phyloP scores from a whole-genome alignment of 192 early-diverging fungal genomes.

The Gigaspora rosea region DNA sequence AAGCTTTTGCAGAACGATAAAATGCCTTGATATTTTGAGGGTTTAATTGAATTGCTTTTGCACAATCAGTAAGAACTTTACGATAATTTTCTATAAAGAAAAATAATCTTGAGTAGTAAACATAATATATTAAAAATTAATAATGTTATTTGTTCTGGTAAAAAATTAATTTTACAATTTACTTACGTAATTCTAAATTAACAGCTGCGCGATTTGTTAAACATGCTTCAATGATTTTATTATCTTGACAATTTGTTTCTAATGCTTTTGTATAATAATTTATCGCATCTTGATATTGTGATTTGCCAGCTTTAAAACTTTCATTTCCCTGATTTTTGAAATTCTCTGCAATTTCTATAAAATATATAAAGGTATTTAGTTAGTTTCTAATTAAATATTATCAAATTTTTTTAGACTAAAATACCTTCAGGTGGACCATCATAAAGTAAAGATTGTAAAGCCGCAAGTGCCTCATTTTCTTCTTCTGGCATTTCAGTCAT shows the following conservation, averaged over 20 bases:
- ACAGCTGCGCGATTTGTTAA: constrained; percentile 90
- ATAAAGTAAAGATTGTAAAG: constrained; percentile 81
- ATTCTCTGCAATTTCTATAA: constrained; percentile 76
- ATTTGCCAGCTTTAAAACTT: constrained; percentile 68
- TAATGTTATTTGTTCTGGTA: neutral
- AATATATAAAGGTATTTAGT: neutral
- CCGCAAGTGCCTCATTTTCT: constrained; percentile 74
- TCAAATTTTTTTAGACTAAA: neutral
- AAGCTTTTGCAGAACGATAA: constrained; percentile 86
- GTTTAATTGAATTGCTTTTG: constrained; percentile 75
- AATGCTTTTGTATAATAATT: constrained; percentile 88
- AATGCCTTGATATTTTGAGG: constrained; percentile 89
- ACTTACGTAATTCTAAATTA: constrained; percentile 79
- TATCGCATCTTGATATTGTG: constrained; percentile 74
- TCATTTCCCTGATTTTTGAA: constrained; percentile 98
- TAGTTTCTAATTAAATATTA: neutral
- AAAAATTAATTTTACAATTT: too few relatives aligned
- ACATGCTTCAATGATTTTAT: constrained; percentile 75
- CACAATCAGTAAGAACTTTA: constrained; percentile 86
- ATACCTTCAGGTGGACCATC: constrained; percentile 93
- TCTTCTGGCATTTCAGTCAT: constrained; percentile 80
- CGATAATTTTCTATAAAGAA: constrained; percentile 73
- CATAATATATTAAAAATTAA: neutral
- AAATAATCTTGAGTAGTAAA: neutral
- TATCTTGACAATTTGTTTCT: constrained; percentile 69